A percentile compares a stretch with the other conserved stretches of the same genome.
Conservation (phyloP, 768 basidiomycete species). For the Boletus edulis region DNA sequence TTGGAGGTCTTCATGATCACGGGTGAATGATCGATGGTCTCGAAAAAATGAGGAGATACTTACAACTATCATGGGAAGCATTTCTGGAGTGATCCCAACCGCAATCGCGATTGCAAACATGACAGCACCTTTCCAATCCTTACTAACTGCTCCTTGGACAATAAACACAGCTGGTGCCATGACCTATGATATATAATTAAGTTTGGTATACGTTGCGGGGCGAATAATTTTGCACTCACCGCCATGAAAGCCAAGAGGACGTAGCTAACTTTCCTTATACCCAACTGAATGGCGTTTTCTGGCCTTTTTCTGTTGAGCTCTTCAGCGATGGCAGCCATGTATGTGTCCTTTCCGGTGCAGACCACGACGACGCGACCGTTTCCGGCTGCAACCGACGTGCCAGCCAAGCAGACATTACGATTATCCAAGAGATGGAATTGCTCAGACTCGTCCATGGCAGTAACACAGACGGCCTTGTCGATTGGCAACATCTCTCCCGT, state of each 20-base stretch:
- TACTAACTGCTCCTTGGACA: conserved; percentile 31
- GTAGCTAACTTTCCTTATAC: conserved; percentile 35
- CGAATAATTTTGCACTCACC: conserved; percentile 11
- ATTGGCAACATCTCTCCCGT: conserved; percentile 37
- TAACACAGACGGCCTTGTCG: conserved; percentile 26
- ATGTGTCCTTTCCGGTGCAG: conserved; percentile 32
- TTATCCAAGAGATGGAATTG: conserved; percentile 32
- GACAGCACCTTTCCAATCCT: conserved; percentile 30
- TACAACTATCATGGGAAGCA: conserved; percentile 35
- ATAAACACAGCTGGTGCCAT: conserved; percentile 32
- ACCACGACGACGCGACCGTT: conserved; percentile 32
- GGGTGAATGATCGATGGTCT: neutral
- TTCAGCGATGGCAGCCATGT: conserved; percentile 35
- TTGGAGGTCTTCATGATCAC: conserved; percentile 55
- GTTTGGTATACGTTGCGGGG: neutral
- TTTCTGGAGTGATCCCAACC: conserved; percentile 32
- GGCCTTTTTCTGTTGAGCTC: conserved; percentile 32
- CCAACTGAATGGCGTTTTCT: conserved; percentile 32
- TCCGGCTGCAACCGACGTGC: conserved; percentile 34
- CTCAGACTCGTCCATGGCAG: conserved; percentile 13
- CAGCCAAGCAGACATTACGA: conserved; percentile 32
- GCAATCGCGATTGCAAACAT: conserved; percentile 32
- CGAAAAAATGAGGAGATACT: neutral
- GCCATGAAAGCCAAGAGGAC: conserved; percentile 31
- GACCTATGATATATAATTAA: conserved; percentile 11